Percentiles rank a stretch among this genome's conserved stretches.
These are phyloP conservation scores for Coniosporium apollinis DNA, from an alignment of 495 filamentous ascomycete species.

Conservation along the genomic window DNA sequence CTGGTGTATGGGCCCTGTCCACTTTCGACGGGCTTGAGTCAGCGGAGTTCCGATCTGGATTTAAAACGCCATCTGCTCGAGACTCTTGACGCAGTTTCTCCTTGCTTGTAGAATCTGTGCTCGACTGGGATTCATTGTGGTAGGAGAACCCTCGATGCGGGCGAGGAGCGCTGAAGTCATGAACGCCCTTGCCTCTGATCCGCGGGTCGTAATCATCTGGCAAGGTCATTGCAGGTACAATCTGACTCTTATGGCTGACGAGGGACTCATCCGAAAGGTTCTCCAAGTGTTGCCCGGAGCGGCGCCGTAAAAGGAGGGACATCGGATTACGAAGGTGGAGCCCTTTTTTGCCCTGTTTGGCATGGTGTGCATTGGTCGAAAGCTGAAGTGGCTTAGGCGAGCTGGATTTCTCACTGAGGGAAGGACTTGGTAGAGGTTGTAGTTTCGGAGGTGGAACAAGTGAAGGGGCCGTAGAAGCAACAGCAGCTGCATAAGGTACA, in stretches of 20 bases:
- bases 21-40: constrained; percentile 3
- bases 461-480: constrained; percentile 2
- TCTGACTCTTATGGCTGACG: constrained; percentile 8
- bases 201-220: constrained; percentile 67
- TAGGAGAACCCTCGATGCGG: constrained; percentile 37
- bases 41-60: background rate
- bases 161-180: constrained; percentile 80
- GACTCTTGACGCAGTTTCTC: too few species aligned
- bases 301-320: constrained; percentile 41
- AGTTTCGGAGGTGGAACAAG: constrained; percentile 6
- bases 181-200: constrained; percentile 68
- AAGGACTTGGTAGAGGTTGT: constrained; percentile 4
- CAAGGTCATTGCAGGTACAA: constrained; percentile 34
- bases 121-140: constrained; percentile 10
- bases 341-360: constrained; percentile 35
- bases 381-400: constrained; percentile 3
- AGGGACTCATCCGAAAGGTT: constrained; percentile 16
- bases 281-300: constrained; percentile 19
- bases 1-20: constrained; percentile 32
- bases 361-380: background rate
- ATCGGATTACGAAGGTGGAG: constrained; percentile 54
- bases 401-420: constrained; percentile 7
- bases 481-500: background rate
- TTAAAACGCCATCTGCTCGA: too few species aligned
- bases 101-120: background rate